These are phyloP conservation scores for Hemileccinum rubropunctum DNA, from an alignment of 768 basidiomycete genomes.

Conservation along the genomic window DNA sequence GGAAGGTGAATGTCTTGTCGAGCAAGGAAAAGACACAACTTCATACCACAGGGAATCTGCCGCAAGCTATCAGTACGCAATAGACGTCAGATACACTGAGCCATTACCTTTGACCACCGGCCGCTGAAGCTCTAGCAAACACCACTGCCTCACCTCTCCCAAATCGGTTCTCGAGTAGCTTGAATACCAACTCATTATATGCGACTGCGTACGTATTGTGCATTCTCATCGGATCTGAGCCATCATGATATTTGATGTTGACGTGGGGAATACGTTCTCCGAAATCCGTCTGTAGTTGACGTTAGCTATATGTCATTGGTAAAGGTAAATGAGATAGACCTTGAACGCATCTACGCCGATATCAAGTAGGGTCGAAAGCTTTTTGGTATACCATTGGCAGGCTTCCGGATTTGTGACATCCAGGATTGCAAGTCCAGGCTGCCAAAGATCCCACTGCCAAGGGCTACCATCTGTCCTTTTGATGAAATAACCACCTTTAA, in stretches of 20 bases:
- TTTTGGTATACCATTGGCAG: slow-evolving; percentile 44
- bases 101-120: slow-evolving; percentile 61
- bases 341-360: slow-evolving; percentile 52
- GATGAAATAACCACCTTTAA: slow-evolving; percentile 66
- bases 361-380: slow-evolving; percentile 42
- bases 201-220: slow-evolving; percentile 71
- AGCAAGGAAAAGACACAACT: neutral
- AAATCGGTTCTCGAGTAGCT: slow-evolving; percentile 52
- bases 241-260: slow-evolving; percentile 59
- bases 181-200: slow-evolving; percentile 72
- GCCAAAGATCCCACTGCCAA: slow-evolving; percentile 75
- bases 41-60: slow-evolving; percentile 18
- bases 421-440: slow-evolving; percentile 59
- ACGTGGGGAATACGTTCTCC: slow-evolving; percentile 74
- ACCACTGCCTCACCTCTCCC: slow-evolving; percentile 67
- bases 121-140: slow-evolving; percentile 66
- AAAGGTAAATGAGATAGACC: slow-evolving; percentile 28
- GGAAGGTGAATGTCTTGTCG: slow-evolving; percentile 15
- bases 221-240: slow-evolving; percentile 64
- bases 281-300: slow-evolving; percentile 58
- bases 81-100: neutral
- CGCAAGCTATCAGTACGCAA: neutral
- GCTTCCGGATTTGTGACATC: slow-evolving; percentile 62
- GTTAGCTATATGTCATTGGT: neutral
- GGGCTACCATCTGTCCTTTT: slow-evolving; percentile 62